These are phyloP conservation scores for Aspergillus avenaceus DNA, from an alignment of 495 filamentous ascomycete genomes.

Conservation along the genomic window DNA sequence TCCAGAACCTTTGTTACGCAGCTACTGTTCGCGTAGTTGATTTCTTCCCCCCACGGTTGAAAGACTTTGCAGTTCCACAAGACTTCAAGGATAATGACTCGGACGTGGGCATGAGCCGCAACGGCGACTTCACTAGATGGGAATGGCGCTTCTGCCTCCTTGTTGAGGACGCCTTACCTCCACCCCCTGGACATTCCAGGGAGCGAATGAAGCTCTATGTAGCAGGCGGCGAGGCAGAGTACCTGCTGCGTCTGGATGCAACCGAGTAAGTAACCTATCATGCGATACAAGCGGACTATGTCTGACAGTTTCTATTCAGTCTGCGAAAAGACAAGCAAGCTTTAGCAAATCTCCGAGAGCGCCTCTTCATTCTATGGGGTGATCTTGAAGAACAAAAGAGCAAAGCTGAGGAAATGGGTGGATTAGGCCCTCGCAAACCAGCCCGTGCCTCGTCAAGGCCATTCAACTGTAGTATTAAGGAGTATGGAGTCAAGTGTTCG, in stretches of 20 bases:
- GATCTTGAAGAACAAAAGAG: constrained; percentile 69
- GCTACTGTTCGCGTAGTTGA: constrained; percentile 71
- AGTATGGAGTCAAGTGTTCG: constrained; percentile 46
- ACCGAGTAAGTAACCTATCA: constrained; percentile 51
- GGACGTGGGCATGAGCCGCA: constrained; percentile 27
- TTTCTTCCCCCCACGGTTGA: constrained; percentile 67
- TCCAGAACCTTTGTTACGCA: constrained; percentile 69
- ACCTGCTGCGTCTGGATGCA: constrained; percentile 63
- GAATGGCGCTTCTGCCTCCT: constrained; percentile 76
- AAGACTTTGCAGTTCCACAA: constrained; percentile 63
- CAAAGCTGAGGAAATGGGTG: constrained; percentile 6
- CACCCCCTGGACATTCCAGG: constrained; percentile 27
- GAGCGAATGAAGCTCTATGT: constrained; percentile 61
- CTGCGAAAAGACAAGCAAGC: constrained; percentile 46
- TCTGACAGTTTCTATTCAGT: constrained; percentile 27
- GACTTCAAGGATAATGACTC: constrained; percentile 38
- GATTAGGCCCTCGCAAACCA: neutral
- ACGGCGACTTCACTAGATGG: constrained; percentile 45
- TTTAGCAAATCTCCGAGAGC: constrained; percentile 57
- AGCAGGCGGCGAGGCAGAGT: constrained; percentile 58
- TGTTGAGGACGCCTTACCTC: constrained; percentile 55
- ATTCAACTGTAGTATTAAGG: constrained; percentile 44
- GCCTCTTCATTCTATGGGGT: constrained; percentile 81
- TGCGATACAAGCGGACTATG: neutral
- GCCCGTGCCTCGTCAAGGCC: constrained; percentile 22